Conservation (phyloP, 2,329 filamentous ascomycete species). For the Calonectria henricotiae region DNA sequence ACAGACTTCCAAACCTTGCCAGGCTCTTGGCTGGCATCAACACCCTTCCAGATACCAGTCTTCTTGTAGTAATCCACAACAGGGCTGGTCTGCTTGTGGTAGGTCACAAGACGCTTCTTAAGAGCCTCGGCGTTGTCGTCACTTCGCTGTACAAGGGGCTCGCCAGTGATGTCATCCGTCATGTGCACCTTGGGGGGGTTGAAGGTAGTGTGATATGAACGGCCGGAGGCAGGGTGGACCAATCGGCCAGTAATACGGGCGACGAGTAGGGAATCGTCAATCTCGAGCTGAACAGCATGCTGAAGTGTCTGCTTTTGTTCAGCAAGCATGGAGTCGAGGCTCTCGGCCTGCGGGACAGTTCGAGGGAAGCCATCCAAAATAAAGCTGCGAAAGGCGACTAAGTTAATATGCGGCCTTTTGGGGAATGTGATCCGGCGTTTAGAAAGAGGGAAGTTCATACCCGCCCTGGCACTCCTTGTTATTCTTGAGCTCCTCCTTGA, state of each 20-base stretch:
- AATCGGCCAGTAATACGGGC: constrained; percentile 97
- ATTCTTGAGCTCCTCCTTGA: constrained; percentile 94
- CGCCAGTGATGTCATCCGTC: constrained; percentile 97
- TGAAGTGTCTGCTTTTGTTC: constrained; percentile 87
- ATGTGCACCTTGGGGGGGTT: constrained; percentile 95
- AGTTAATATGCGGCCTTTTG: constrained; percentile 44
- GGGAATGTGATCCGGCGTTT: constrained; percentile 18
- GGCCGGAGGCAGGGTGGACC: constrained; percentile 94
- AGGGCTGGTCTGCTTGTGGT: constrained; percentile 93
- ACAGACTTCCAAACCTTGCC: constrained; percentile 96
- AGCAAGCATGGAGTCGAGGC: constrained; percentile 92
- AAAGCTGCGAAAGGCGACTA: constrained; percentile 75
- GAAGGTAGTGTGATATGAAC: constrained; percentile 98
- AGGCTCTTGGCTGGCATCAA: constrained; percentile 97
- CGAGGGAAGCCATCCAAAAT: constrained; percentile 99
- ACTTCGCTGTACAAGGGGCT: constrained; percentile 95
- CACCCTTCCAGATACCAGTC: constrained; percentile 95
- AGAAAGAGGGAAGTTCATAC: constrained; percentile 68
- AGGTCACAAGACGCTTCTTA: constrained; percentile 94
- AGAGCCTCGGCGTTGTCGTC: constrained; percentile 98
- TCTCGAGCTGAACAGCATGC: constrained; percentile 96
- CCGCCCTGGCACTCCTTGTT: constrained; percentile 98
- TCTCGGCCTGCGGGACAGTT: constrained; percentile 94
- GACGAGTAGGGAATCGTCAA: constrained; percentile 94
- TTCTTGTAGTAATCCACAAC: constrained; percentile 98